Conservation (phyloP, 139 green algal species). For the Axilococcus clingmanii region DNA sequence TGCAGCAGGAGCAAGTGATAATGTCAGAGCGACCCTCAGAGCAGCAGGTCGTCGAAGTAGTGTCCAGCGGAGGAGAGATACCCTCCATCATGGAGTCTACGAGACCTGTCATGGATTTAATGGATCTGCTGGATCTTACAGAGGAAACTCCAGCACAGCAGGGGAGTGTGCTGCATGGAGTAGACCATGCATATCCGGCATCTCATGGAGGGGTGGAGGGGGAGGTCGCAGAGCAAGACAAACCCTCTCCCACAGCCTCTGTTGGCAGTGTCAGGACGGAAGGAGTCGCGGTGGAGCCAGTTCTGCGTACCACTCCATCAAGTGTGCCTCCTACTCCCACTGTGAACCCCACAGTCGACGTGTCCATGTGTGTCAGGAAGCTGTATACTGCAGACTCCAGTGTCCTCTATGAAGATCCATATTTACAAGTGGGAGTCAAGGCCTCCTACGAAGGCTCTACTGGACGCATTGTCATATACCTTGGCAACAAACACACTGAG, state of each 20-base stretch:
- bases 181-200: no score
- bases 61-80: no score
- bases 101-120: slow-evolving; percentile 4
- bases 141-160: slow-evolving; percentile 3
- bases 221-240: no score
- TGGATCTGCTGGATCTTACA: slow-evolving; percentile 2
- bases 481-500: slow-evolving; percentile 78
- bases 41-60: no score
- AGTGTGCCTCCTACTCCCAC: neutral
- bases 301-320: no score
- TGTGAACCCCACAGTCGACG: slow-evolving; percentile 38
- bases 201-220: no score
- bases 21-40: no score
- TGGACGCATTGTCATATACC: slow-evolving; percentile 63
- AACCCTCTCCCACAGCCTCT: no score
- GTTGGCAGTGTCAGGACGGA: no score
- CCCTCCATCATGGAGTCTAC: neutral
- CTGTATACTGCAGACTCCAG: slow-evolving; percentile 46
- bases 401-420: slow-evolving; percentile 91
- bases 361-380: slow-evolving; percentile 52
- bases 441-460: slow-evolving; percentile 31
- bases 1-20: no score
- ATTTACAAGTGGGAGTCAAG: slow-evolving; percentile 88
- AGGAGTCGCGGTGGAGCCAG: no score
- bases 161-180: no score